Evolutionary conservation across 176 grass and related monocot genomes (phyloP), one percentile per base, ranked within the genome.

Genomic region (Tuctoria greenei): DNA sequence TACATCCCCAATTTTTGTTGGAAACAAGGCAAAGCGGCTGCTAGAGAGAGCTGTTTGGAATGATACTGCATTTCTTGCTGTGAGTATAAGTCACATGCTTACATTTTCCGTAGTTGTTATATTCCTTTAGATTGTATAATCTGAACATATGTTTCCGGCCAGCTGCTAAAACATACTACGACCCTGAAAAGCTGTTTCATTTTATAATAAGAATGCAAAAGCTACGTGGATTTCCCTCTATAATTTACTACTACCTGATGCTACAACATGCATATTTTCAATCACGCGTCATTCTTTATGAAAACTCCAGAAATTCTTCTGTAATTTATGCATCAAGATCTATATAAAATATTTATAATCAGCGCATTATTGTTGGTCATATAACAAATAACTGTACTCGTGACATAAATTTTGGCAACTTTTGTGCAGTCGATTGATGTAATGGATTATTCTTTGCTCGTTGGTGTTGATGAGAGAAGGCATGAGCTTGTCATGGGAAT

Each of bases 41-140:
- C 66, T 99, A 62, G 92, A 99, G 81, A 94, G 95, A 92, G 89
- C 91, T 79, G 91, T 99, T 75, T 99, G 95, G 95, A 99, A 99
- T 72, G 95, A 99, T 67, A 99, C 95, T 27, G 69, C 87, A 73
- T 99, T 99, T 75, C 89, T 99, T 67, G 87, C 87, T 79, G 95
- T 99, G 77, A 95, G 95, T 89, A 86, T 28, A 69, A 75, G 54
- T 41, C 8, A 45, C 46, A 15, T 52, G 52, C 65, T 76, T 77
- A 38, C 72, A 61, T 67, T 42, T 38, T 75, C 18, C 52, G 31
- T 9, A 43, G 49, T 16, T 43, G 23, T 72, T 81, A 49, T 37
- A 31, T 76, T 45, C 28, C 57, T 71, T 36, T 55, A 25, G 45
- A 66, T 16, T 9, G 55, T 60, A 49, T 75, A 59, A 6, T 61